Base-by-base conservation (phyloP, 805 yeast species). In the Kuraishia ogatae region DNA sequence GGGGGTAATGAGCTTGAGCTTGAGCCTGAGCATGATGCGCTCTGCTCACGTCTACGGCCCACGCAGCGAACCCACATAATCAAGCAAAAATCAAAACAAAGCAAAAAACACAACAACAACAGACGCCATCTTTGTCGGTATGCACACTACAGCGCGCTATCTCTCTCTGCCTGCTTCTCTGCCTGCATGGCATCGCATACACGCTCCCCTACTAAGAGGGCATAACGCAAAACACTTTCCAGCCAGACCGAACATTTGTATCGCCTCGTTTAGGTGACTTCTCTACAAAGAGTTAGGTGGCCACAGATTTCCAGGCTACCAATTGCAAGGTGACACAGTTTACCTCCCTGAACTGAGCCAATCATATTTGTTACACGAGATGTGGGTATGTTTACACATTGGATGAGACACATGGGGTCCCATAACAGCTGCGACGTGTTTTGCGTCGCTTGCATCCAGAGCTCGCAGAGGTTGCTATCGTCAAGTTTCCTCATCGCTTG, bases 161-260 rank as follows among this genome's bases (percentile, higher is more conserved):
- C 43, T 35, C 43, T 35, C 29, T 26, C 29, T 26, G 8, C 29
- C 29, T 26, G 43, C 43, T 35, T 35, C 43, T 35, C 43, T 35
- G 6, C 43, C 43, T 35, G 43, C 43, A 35, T 35, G 43, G n/a
- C 43, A 35, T 35, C 43, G 48, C 5, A 23, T 10, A 43, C 24
- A 47, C 50, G 46, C 48, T 39, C 24, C 52, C 48, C 22, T 20
- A 46, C 24, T 43, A 13, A 20, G 19, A 19, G n/a, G 22, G 21
- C 15, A 52, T 54, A 39, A 54, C 21, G 58, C 51, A 51, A 24
- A 48, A 35, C 22, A 29, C 20, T 15, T 10, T 47, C 51, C 28
- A 7, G 10, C 11, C 35, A 20, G 29, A 26, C 8, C 29, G 29
- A 26, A 10, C 29, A 10, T n/a, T n/a, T n/a, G n/a, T n/a, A 26